Evolutionary conservation across 2,329 filamentous ascomycete genomes (phyloP), one percentile per base, ranked within the genome.

Genomic region (Diaporthe velutina): DNA sequence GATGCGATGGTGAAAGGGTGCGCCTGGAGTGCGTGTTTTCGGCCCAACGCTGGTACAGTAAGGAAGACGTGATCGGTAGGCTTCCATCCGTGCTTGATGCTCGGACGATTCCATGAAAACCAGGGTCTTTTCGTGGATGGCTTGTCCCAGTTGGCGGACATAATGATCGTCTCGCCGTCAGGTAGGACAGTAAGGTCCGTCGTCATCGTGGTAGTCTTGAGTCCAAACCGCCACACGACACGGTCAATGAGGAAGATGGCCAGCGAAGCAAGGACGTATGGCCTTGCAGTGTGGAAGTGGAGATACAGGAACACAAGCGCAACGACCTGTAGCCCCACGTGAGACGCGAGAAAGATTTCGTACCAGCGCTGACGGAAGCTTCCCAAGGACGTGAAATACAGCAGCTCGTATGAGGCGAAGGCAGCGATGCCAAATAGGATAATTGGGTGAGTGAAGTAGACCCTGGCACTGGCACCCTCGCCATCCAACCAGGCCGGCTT

Each of bases 1-100:
- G 91, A 93, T 22, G 91, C 88, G 72, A 93, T 92, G 12, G 91
- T 93, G 81, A 93, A 93, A 0, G 91, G 92, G 79, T 93, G 91
- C 0, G 91, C 86, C 81, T 93, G 91, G 1, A 92, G 79, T 3
- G 83, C 79, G 78, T 92, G 88, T 71, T 84, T 87, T 4, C 82
- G 81, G 2, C 87, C 88, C 8, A 93, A 84, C 0, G 82, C 83
- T 0, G 91, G 91, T 0, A 93, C 82, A 1, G 89, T 89, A 73
- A 93, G 80, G 81, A 93, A 93, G 66, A 92, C 86, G 80, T 93
- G 92, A 78, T 92, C 90, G 22, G 90, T 90, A 3, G 91, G 88
- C 28, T 84, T 79, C 91, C 91, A 93, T 54, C 91, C 91, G 66
- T 85, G 76, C 6, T 78, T 79, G 77, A 88, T 86, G 78, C 84